Evolutionary conservation across 805 yeast species (phyloP).

Genomic region (Sugiyamaella valdiviana): DNA sequence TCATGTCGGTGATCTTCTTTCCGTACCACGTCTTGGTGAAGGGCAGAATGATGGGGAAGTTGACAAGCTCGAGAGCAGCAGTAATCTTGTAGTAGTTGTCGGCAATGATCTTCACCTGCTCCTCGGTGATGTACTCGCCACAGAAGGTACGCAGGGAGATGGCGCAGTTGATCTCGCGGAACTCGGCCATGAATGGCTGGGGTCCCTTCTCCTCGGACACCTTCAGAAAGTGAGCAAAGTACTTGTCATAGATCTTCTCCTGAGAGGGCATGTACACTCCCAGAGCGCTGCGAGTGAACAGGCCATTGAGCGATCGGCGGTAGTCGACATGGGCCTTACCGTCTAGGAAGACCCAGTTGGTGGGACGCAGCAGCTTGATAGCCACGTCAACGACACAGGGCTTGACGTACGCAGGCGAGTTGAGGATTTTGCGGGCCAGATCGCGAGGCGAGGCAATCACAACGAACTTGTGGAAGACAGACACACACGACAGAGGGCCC

Average conservation of each 20-base stretch:
- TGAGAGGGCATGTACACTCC: constrained; percentile 77
- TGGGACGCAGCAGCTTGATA: constrained; percentile 82
- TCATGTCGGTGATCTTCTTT: constrained; percentile 82
- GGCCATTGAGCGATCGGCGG: constrained; percentile 81
- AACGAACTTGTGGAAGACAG: constrained; percentile 96
- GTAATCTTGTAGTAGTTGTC: constrained; percentile 90
- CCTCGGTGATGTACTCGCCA: constrained; percentile 90
- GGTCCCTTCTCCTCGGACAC: constrained; percentile 56
- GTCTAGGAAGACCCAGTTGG: constrained; percentile 96
- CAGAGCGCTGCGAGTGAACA: constrained; percentile 79
- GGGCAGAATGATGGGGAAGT: constrained; percentile 94
- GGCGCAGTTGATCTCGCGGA: constrained; percentile 96
- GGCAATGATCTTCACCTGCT: constrained; percentile 79
- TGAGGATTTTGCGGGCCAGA: constrained; percentile 77
- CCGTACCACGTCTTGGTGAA: constrained; percentile 99
- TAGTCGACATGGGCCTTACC: constrained; percentile 95
- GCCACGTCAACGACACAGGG: constrained; percentile 99
- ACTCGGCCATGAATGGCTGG: constrained; percentile 77
- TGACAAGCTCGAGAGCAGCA: constrained; percentile 93
- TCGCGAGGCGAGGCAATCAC: constrained; percentile 88
- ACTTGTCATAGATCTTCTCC: constrained; percentile 78
- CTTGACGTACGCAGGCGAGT: constrained; percentile 80
- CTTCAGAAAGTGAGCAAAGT: constrained; percentile 60
- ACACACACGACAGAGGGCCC: constrained; percentile 92
- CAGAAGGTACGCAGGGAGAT: constrained; percentile 88